These are phyloP conservation scores for Saccharomyces hybrid DNA, from an alignment of 1,139 yeast species.

Conservation along the genomic window DNA sequence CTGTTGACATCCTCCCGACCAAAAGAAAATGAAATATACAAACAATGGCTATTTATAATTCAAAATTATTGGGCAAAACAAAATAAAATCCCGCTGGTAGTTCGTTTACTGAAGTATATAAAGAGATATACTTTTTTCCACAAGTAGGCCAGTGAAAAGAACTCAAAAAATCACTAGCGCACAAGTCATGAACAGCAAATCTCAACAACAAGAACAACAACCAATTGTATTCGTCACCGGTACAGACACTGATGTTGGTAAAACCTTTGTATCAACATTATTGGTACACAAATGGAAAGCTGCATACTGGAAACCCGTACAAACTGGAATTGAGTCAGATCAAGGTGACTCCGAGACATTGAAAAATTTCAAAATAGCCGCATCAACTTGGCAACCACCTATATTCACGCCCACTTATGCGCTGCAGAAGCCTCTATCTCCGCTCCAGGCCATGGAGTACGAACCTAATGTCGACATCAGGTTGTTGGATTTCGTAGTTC, in stretches of 20 bases:
- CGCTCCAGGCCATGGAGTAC: conserved; percentile 29
- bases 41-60: background rate
- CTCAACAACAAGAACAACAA: conserved; percentile 2
- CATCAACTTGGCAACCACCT: conserved; percentile 10
- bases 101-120: background rate
- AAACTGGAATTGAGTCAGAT: conserved; percentile 30
- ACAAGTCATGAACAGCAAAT: background rate
- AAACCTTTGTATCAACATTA: conserved; percentile 29
- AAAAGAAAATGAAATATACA: background rate
- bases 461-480: conserved; percentile 11
- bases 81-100: background rate
- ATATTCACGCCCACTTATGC: conserved; percentile 19
- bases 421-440: conserved; percentile 27
- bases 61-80: background rate
- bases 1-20: background rate
- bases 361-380: conserved; percentile 3
- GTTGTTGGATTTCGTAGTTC: conserved; percentile 16
- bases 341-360: conserved; percentile 28
- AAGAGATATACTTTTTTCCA: conserved; percentile 1
- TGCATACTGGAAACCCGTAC: conserved; percentile 32
- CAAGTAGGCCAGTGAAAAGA: background rate
- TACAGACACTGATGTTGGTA: conserved; percentile 33
- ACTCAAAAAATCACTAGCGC: conserved; percentile 2
- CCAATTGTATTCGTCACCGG: conserved; percentile 29
- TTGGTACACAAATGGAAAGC: conserved; percentile 28